Conservation (phyloP, 805 yeast species). For the Candida rishiriensis region DNA sequence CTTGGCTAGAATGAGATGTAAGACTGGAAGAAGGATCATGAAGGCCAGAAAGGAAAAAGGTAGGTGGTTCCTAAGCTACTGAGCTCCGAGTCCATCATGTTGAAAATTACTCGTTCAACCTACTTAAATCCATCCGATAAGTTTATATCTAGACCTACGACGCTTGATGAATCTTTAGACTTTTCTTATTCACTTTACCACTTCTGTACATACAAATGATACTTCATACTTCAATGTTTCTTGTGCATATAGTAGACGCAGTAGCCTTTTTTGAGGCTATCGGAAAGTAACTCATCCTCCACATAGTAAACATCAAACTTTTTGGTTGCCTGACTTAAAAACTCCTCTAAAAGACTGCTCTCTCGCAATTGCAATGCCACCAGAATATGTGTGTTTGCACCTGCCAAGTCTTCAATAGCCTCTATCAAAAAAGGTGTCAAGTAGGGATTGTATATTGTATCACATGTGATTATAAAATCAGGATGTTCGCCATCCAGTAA, state of each 20-base stretch:
- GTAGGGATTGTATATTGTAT: conserved; percentile 61
- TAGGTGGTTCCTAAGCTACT: conserved; percentile 88
- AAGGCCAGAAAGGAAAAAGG: conserved; percentile 81
- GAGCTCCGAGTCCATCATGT: conserved; percentile 11
- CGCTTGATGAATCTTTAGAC: neutral
- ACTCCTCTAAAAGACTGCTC: conserved; percentile 42
- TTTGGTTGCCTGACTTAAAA: conserved; percentile 33
- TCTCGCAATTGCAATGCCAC: conserved; percentile 54
- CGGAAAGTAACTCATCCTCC: conserved; percentile 28
- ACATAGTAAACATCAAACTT: conserved; percentile 35
- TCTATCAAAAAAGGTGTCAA: conserved; percentile 46
- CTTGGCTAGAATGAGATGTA: conserved; percentile 72
- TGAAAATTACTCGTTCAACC: no score
- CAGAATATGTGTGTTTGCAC: conserved; percentile 31
- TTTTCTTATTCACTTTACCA: neutral
- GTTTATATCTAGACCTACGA: neutral
- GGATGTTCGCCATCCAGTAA: conserved; percentile 21
- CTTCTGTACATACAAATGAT: conserved; percentile 6
- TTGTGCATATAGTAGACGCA: conserved; percentile 36
- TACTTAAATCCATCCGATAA: no score
- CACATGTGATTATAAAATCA: conserved; percentile 56
- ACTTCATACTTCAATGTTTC: neutral
- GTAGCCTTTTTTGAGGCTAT: conserved; percentile 38
- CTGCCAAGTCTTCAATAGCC: conserved; percentile 36
- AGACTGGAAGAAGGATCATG: conserved; percentile 73